phyloP scores from a whole-genome alignment of 495 filamentous ascomycete genomes.

The Penicillium maclennaniae region DNA sequence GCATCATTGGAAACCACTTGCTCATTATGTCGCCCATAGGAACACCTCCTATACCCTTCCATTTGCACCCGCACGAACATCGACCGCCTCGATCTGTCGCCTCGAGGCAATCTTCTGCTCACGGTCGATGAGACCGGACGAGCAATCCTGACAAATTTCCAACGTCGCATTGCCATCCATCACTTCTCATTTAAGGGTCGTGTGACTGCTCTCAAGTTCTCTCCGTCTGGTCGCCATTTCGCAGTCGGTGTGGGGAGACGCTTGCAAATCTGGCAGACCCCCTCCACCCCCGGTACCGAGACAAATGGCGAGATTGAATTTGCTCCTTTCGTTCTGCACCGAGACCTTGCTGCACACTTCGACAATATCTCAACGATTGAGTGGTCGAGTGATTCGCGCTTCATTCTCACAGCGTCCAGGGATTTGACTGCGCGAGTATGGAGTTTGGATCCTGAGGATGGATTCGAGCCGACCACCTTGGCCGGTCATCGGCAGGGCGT shows the following conservation, averaged over 20 bases:
- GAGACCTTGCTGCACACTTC: conserved; percentile 81
- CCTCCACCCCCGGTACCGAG: conserved; percentile 73
- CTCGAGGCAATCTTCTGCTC: conserved; percentile 84
- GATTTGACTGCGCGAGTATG: conserved; percentile 92
- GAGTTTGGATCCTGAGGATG: conserved; percentile 83
- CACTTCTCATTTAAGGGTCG: conserved; percentile 89
- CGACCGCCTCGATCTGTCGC: conserved; percentile 77
- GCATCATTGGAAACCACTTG: neutral
- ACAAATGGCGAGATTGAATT: conserved; percentile 85
- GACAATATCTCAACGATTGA: conserved; percentile 79
- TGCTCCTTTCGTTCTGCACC: conserved; percentile 86
- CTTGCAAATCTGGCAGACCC: conserved; percentile 93
- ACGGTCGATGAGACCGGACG: conserved; percentile 92
- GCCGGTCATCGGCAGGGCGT: conserved; percentile 87
- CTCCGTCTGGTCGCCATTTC: conserved; percentile 86
- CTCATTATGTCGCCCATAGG: conserved; percentile 39
- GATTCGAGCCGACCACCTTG: conserved; percentile 82
- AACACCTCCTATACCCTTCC: conserved; percentile 96
- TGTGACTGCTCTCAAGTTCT: conserved; percentile 83
- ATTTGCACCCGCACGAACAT: conserved; percentile 90
- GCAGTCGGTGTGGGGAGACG: conserved; percentile 79
- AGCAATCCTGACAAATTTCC: conserved; percentile 85
- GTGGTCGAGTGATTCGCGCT: conserved; percentile 93
- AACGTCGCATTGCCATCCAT: conserved; percentile 78
- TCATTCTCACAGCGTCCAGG: conserved; percentile 86